Percentiles rank a stretch among this genome's conserved stretches.
Conservation (phyloP, 2,329 filamentous ascomycete species). For the Xylariomycetidae sp. region DNA sequence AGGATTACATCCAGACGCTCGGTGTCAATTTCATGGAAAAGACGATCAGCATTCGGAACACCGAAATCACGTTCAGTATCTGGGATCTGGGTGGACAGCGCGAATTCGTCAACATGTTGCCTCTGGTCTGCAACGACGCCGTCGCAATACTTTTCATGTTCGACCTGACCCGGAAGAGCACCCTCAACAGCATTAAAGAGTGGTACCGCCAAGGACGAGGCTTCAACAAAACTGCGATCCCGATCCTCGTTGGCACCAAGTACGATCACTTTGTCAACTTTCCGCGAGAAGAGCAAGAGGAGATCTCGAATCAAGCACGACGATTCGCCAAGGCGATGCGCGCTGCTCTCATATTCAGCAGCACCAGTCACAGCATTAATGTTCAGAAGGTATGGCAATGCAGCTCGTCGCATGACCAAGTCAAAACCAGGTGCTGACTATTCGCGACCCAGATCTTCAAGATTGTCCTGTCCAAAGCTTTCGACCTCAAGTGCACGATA, state of each 20-base stretch:
- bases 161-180: constrained; percentile 95
- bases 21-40: constrained; percentile 99
- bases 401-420: neutral
- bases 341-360: constrained; percentile 94
- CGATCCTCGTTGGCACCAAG: constrained; percentile 93
- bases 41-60: constrained; percentile 98
- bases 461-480: constrained; percentile 96
- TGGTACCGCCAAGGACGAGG: constrained; percentile 97
- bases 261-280: constrained; percentile 99
- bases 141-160: constrained; percentile 99
- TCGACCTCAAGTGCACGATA: constrained; percentile 97
- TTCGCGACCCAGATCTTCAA: constrained; percentile 78
- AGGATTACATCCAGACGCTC: constrained; percentile 98
- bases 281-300: constrained; percentile 92
- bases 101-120: constrained; percentile 99
- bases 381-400: constrained; percentile 84
- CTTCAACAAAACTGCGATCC: constrained; percentile 99
- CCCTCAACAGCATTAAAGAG: constrained; percentile 98
- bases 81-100: constrained; percentile 98
- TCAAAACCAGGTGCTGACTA: constrained; percentile 2
- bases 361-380: constrained; percentile 98
- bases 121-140: constrained; percentile 97
- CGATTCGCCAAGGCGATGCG: constrained; percentile 98
- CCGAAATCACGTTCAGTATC: constrained; percentile 98
- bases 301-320: constrained; percentile 95